Conservation (phyloP, 805 yeast genomes). For the Myxozyma neotropica region DNA sequence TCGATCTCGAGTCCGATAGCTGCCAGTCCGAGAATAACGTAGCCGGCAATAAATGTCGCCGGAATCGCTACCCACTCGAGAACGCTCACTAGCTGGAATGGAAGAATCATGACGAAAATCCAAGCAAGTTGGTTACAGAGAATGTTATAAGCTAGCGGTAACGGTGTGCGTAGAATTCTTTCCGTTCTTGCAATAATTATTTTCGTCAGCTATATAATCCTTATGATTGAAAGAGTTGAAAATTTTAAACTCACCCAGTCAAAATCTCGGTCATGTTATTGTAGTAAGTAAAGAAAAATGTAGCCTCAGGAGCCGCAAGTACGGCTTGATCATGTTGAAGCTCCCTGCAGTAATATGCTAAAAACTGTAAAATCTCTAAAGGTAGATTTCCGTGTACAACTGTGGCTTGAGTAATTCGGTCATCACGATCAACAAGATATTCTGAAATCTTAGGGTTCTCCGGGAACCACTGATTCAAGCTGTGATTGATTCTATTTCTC, state of each 20-base stretch:
- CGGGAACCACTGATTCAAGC: slow-evolving; percentile 14
- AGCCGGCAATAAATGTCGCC: slow-evolving; percentile 30
- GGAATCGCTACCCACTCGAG: slow-evolving; percentile 34
- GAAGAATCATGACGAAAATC: slow-evolving; percentile 33
- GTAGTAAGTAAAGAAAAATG: slow-evolving; percentile 16
- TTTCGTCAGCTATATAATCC: not conserved
- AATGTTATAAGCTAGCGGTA: slow-evolving; percentile 34
- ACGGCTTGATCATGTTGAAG: slow-evolving; percentile 19
- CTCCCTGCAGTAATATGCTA: slow-evolving; percentile 25
- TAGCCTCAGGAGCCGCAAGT: slow-evolving; percentile 14
- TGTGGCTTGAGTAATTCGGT: slow-evolving; percentile 29
- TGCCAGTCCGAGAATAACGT: slow-evolving; percentile 33
- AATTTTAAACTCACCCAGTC: slow-evolving; percentile 19
- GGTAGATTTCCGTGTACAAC: slow-evolving; percentile 33
- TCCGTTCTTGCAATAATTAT: slow-evolving; percentile 15
- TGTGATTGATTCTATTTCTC: not conserved
- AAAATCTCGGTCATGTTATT: slow-evolving; percentile 23
- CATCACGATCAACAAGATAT: slow-evolving; percentile 29
- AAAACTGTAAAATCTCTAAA: slow-evolving; percentile 26
- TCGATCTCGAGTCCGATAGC: slow-evolving; percentile 34
- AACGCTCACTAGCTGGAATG: slow-evolving; percentile 30
- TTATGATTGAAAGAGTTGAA: too few relatives aligned
- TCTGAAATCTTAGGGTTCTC: slow-evolving; percentile 19
- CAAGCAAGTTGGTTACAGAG: slow-evolving; percentile 32
- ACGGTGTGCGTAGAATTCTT: slow-evolving; percentile 33